These are phyloP conservation scores for Cryphonectria parasitica DNA, from an alignment of 2,329 filamentous ascomycete species.

Conservation along the genomic window DNA sequence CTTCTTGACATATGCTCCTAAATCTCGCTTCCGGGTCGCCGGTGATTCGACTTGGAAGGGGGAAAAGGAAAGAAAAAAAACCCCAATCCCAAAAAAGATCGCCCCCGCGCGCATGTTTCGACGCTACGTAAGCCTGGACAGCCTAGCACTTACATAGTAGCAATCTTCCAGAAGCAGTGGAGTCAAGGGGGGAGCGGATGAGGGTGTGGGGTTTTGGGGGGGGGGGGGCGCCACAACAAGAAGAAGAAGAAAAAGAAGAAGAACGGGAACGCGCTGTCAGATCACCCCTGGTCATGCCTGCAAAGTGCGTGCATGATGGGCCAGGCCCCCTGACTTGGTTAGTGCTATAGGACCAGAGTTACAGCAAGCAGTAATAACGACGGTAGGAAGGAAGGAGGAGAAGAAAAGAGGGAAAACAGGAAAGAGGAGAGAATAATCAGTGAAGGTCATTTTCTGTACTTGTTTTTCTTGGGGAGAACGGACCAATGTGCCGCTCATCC, in stretches of 20 bases:
- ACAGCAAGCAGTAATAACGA: not conserved
- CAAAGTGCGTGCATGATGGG: constrained; percentile 10
- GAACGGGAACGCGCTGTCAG: not conserved
- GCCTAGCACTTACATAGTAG: constrained; percentile 1
- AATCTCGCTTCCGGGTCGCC: constrained; percentile 8
- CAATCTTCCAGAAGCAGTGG: constrained; percentile 12
- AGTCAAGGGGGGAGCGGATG: not conserved
- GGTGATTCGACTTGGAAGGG: not conserved
- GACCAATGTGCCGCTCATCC: not conserved
- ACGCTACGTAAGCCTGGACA: constrained; percentile 4
- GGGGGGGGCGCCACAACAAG: no score
- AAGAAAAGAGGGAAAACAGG: not conserved
- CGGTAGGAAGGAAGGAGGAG: not conserved
- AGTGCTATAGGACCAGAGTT: not conserved
- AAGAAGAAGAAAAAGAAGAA: not conserved
- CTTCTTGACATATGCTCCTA: constrained; percentile 4
- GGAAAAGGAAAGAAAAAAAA: not conserved
- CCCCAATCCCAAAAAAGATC: not conserved
- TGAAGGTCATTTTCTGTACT: not conserved
- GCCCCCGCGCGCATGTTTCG: not conserved
- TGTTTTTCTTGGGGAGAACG: no score
- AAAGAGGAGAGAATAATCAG: not conserved
- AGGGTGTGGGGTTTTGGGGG: no score
- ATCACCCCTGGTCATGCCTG: not conserved
- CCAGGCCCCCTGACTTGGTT: not conserved